Evolutionary conservation across 2,329 filamentous ascomycete genomes (phyloP).

Genomic region (Seiridium cupressi): DNA sequence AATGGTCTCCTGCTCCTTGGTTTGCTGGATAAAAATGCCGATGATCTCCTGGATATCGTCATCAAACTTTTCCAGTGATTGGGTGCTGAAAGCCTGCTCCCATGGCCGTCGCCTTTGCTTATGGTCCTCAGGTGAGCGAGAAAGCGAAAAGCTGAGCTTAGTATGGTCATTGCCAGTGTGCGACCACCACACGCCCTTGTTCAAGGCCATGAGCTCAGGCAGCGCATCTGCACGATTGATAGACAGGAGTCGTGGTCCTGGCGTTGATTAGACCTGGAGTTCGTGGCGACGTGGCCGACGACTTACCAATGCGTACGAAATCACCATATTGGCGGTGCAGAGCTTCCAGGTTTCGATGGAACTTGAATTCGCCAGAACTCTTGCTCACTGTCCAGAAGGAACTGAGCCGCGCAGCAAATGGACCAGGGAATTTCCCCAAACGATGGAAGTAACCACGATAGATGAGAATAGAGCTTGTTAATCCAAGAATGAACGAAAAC

Average conservation of each 20-base stretch:
- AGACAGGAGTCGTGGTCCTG: slow-evolving; percentile 9
- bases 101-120: slow-evolving; percentile 8
- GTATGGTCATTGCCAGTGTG: slow-evolving; percentile 6
- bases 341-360: neutral
- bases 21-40: slow-evolving; percentile 4
- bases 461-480: slow-evolving; percentile 5
- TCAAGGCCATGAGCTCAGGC: neutral
- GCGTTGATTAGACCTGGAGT: neutral
- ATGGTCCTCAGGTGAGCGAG: slow-evolving; percentile 10
- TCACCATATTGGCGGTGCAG: slow-evolving; percentile 8
- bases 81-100: slow-evolving; percentile 10
- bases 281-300: neutral
- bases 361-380: slow-evolving; percentile 7
- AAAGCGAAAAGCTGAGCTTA: slow-evolving; percentile 8
- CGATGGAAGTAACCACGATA: slow-evolving; percentile 11
- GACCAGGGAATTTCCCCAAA: slow-evolving; percentile 8
- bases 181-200: slow-evolving; percentile 8
- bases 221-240: slow-evolving; percentile 10
- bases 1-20: neutral
- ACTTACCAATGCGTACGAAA: slow-evolving; percentile 9
- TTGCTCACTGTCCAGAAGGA: slow-evolving; percentile 8
- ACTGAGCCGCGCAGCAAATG: slow-evolving; percentile 6
- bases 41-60: slow-evolving; percentile 8
- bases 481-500: neutral
- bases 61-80: slow-evolving; percentile 1